Evolutionary conservation across 257 asterid species (phyloP).

Genomic region (Nicotiana attenuata): DNA sequence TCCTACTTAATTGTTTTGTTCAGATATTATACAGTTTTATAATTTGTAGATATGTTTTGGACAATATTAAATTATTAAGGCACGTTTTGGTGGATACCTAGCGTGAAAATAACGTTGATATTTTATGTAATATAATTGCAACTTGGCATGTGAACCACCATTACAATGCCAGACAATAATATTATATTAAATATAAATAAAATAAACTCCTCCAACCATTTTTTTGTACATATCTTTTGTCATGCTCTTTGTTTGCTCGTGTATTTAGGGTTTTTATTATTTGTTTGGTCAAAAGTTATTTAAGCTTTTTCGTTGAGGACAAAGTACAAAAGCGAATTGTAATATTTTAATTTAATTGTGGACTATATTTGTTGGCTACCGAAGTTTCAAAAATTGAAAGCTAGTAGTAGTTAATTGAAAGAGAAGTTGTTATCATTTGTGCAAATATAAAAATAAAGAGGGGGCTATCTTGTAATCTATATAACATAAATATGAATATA

Average conservation of each 20-base stretch:
- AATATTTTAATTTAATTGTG: no score
- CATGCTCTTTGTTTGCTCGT: background rate
- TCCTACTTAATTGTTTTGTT: background rate
- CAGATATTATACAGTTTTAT: background rate
- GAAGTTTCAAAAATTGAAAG: no score
- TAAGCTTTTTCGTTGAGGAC: no score
- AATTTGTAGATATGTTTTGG: background rate
- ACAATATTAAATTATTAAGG: background rate
- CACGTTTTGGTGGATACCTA: slow-evolving; percentile 24
- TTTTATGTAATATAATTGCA: background rate
- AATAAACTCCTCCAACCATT: background rate
- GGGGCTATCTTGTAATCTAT: no score
- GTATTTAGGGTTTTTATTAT: background rate
- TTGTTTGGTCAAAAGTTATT: no score
- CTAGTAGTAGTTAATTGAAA: no score
- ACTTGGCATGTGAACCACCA: slow-evolving; percentile 11
- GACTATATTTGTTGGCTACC: no score
- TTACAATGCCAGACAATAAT: background rate
- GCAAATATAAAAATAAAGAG: no score
- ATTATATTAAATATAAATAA: background rate
- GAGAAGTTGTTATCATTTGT: no score
- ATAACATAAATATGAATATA: no score
- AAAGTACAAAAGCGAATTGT: no score
- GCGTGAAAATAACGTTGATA: slow-evolving; percentile 13
- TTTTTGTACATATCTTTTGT: background rate